Base-by-base conservation (phyloP, 2,329 filamentous ascomycete species). In the Fusarium verticillioides region DNA sequence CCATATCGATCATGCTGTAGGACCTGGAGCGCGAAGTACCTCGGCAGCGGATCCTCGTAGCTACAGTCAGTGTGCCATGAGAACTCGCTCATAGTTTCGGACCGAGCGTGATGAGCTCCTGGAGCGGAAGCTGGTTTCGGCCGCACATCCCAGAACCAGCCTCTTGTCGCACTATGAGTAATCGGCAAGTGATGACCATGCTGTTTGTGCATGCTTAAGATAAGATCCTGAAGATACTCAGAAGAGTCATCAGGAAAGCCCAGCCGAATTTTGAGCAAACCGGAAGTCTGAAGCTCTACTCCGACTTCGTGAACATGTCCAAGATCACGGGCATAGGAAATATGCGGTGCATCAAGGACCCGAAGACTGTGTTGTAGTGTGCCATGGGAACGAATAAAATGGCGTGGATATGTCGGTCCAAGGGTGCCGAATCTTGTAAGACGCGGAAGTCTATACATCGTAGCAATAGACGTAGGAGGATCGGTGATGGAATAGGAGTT, bases 21-120 rank as follows among this genome's bases (percentile, higher is more conserved):
- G 0, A 85, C 82, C 21, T 85, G 83, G 0, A 85, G 78, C 0
- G 83, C 84, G 52, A 85, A 84, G 52, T 79, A 84, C 7, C 80
- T 62, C 4, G 84, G 83, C 2, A 81, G 77, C 1, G 70, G 66
- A 2, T 78, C 58, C 53, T 85, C 84, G 52, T 85, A 85, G 69
- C 82, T 84, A 72, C 84, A 85, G 53, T 85, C 83, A 0, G 82
- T 85, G 52, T 85, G 84, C 84, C 84, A 85, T 1, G 83, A 81
- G 34, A 85, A 85, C 2, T 82, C 74, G 0, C 80, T 66, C 82
- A 83, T 84, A 2, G 84, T 85, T 66, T 85, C 83, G 1, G 82
- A 83, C 1, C 83, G 77, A 1, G 83, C 84, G 23, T 80, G 81
- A 32, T 81, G 78, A 23, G 74, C 70, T 21, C 62, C 73, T 42